Conservation (phyloP, 164 flowering plant species). For the Piper betle region DNA sequence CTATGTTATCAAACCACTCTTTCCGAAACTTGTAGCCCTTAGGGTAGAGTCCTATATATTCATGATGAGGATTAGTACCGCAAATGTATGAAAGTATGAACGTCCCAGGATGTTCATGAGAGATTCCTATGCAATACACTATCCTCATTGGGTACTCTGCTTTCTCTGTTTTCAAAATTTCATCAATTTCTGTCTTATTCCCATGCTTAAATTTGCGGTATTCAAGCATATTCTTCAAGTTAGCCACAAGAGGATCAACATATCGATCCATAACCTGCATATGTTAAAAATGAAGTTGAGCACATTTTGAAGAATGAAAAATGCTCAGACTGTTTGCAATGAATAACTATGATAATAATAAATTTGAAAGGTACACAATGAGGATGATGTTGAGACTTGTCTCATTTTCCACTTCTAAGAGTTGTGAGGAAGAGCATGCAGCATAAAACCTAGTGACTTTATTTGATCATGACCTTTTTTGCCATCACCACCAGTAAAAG, state of each 20-base stretch:
- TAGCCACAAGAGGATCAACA: conserved; percentile 82
- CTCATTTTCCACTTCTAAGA: too few species aligned
- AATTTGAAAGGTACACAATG: too few species aligned
- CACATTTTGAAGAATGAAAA: neutral
- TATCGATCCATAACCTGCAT: conserved; percentile 90
- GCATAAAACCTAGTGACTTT: too few species aligned
- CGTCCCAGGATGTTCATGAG: conserved; percentile 94
- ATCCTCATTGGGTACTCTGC: conserved; percentile 70
- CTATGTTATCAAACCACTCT: conserved; percentile 75
- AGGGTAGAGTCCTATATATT: conserved; percentile 76
- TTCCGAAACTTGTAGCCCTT: conserved; percentile 86
- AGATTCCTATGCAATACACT: conserved; percentile 85
- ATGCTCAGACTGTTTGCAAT: too few species aligned
- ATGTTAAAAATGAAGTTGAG: too few species aligned
- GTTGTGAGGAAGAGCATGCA: too few species aligned
- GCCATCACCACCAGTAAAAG: too few species aligned
- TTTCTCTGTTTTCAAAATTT: conserved; percentile 62
- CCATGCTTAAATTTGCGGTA: conserved; percentile 85
- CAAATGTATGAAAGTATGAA: conserved; percentile 77
- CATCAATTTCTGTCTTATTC: conserved; percentile 83
- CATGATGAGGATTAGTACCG: conserved; percentile 86
- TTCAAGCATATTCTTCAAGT: conserved; percentile 74
- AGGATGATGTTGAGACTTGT: too few species aligned
- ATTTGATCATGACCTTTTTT: too few species aligned
- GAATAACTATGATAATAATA: too few species aligned